Evolutionary conservation across 495 filamentous ascomycete genomes (phyloP).

Genomic region (Aspergillus bridgeri): DNA sequence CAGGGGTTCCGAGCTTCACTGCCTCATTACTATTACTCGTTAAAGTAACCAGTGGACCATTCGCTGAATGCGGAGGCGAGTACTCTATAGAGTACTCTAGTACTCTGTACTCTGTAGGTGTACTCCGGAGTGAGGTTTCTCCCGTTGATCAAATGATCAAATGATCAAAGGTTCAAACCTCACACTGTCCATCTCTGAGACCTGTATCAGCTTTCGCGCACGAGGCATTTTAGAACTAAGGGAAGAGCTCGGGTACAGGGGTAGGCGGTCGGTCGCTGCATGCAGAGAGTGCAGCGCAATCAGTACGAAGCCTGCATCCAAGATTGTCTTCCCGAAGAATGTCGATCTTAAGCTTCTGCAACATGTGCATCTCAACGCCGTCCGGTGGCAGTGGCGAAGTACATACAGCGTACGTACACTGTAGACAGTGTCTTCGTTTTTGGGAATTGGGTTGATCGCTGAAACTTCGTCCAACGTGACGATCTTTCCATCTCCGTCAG

Average conservation of each 20-base stretch:
- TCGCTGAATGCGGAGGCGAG: background rate
- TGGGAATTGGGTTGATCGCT: background rate
- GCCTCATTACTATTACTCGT: too few species aligned
- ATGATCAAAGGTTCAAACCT: too few species aligned
- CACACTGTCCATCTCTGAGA: too few species aligned
- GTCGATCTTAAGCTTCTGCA: background rate
- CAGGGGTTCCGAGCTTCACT: background rate
- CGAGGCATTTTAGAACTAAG: too few species aligned
- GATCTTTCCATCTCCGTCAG: slow-evolving; percentile 10
- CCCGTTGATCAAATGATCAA: background rate
- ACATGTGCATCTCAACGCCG: background rate
- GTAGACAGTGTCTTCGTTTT: slow-evolving; percentile 1
- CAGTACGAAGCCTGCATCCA: background rate
- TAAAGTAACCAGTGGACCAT: background rate
- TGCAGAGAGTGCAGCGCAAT: background rate
- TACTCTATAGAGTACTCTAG: too few species aligned
- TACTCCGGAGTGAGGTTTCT: too few species aligned
- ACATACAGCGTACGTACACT: background rate
- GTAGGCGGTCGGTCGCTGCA: background rate
- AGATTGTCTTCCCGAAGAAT: background rate
- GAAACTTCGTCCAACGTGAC: background rate
- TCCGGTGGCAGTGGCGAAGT: slow-evolving; percentile 6
- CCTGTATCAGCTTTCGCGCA: background rate
- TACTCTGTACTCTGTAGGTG: too few species aligned
- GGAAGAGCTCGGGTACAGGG: background rate